Base-by-base conservation (phyloP, 345 rosid genomes). In the Cardiospermum halicacabum region DNA sequence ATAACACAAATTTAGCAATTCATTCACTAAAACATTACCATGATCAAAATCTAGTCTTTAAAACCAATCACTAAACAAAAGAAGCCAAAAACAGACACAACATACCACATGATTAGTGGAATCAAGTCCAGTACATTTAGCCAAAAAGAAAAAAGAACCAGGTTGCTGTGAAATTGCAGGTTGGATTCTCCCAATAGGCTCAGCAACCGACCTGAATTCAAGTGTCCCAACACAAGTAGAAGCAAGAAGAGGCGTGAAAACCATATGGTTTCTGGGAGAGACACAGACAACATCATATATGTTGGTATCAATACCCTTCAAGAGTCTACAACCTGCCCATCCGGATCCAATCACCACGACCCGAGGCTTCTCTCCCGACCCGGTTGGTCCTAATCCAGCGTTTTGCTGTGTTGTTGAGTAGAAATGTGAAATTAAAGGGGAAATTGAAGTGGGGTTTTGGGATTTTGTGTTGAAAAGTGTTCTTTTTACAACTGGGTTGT, bases 201-300 rank as follows among this genome's bases (percentile, higher is more conserved):
- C 94, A 27, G 97, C 93, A 11, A 93, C 96, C 3, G 97, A 90
- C 80, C 97, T 76, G 78, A 93, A 93, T 69, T 93, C 97, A 37
- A 93, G 94, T 8, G 94, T 93, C 13, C 97, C 98, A 32, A 90
- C 97, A 59, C 98, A 93, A n/a, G 97, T 93, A 18, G 98, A 93
- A 30, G 97, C 98, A 39, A 90, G 74, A 3, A 90, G 84, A 47
- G 97, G 97, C 21, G 97, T 88, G 76, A 93, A 88, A 1, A 88
- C 96, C 98, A 90, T 93, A 68, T 93, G 96, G 66, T 88, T 90
- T 67, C 96, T 66, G 10, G 96, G 96, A 0, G 97, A 89, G 4
- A 93, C 89, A 68, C 92, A 89, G 6, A 92, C 96, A 49, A 92
- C 91, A 70, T 92, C 96, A 71, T 89, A 87, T 16, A 76, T 11